phyloP scores from a whole-genome alignment of 192 early-diverging fungal genomes.

The Umbelopsis isabellina region DNA sequence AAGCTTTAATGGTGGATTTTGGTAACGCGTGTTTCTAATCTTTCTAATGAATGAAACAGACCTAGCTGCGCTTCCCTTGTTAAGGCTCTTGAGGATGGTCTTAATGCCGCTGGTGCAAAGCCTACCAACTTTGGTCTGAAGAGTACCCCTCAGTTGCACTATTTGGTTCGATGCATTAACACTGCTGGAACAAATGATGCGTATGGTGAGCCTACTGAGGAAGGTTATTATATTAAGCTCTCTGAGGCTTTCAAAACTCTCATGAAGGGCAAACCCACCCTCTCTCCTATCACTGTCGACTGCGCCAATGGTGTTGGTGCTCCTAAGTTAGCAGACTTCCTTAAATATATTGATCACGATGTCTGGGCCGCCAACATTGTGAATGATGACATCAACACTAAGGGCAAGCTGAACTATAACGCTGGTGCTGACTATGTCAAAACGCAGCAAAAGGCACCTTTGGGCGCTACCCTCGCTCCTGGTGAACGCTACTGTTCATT shows the following conservation, averaged over 20 bases:
- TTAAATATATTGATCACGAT: constrained; percentile 64
- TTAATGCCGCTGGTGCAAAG: constrained; percentile 69
- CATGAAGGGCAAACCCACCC: constrained; percentile 69
- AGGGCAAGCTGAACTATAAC: constrained; percentile 84
- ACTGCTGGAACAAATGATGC: constrained; percentile 25
- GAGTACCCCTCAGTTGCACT: constrained; percentile 98
- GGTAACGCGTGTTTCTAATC: too few species aligned
- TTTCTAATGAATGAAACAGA: constrained; percentile 40
- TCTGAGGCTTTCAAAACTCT: constrained; percentile 74
- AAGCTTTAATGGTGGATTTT: background rate
- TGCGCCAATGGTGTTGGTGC: constrained; percentile 98
- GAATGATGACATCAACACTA: constrained; percentile 73
- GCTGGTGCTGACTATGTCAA: constrained; percentile 99
- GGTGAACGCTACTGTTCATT: constrained; percentile 86
- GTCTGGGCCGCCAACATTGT: constrained; percentile 66
- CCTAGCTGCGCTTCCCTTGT: constrained; percentile 87
- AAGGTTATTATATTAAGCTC: constrained; percentile 94
- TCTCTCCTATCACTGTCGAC: constrained; percentile 81
- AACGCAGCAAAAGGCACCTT: constrained; percentile 80
- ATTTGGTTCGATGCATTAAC: constrained; percentile 45
- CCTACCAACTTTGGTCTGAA: constrained; percentile 83
- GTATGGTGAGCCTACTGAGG: constrained; percentile 69
- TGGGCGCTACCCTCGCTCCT: constrained; percentile 62
- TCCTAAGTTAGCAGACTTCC: constrained; percentile 80
- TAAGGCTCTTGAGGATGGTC: constrained; percentile 78